Evolutionary conservation across 768 basidiomycete species (phyloP).

Genomic region (Podaxis carcinomalis): DNA sequence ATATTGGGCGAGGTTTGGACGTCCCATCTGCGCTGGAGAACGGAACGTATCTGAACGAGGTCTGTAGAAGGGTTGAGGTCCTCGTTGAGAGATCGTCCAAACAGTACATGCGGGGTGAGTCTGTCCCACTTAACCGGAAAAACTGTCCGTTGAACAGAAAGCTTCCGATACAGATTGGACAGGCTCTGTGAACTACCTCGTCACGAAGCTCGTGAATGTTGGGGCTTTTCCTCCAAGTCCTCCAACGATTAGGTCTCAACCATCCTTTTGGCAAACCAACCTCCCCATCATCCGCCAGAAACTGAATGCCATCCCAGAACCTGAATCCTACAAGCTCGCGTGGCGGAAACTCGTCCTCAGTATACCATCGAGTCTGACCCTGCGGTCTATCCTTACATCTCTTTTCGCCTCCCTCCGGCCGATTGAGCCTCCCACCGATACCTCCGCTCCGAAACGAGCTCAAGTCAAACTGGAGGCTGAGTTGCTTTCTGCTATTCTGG

Average conservation of each 20-base stretch:
- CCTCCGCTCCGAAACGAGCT: conserved; percentile 30
- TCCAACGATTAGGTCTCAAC: conserved; percentile 51
- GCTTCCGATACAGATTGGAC: conserved; percentile 29
- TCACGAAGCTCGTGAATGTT: conserved; percentile 63
- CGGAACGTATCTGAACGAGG: conserved; percentile 47
- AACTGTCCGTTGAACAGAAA: background rate
- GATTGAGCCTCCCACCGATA: conserved; percentile 24
- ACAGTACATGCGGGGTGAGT: conserved; percentile 37
- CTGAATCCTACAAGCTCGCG: conserved; percentile 36
- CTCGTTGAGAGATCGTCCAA: conserved; percentile 43
- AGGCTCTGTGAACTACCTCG: conserved; percentile 45
- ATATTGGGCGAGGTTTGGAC: conserved; percentile 20
- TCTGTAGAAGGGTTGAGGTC: conserved; percentile 50
- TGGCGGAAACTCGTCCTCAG: conserved; percentile 47
- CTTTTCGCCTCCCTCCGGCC: conserved; percentile 47
- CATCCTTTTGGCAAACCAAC: conserved; percentile 62
- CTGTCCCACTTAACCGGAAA: background rate
- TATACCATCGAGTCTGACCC: conserved; percentile 45
- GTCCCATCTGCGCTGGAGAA: conserved; percentile 50
- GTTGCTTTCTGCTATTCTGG: conserved; percentile 52
- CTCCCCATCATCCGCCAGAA: conserved; percentile 43
- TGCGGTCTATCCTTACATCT: conserved; percentile 58
- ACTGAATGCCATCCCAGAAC: conserved; percentile 25
- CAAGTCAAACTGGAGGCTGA: conserved; percentile 49
- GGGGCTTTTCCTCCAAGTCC: conserved; percentile 57